phyloP scores from a whole-genome alignment of 2,329 filamentous ascomycete genomes.

The Talaromyces verruculosus region DNA sequence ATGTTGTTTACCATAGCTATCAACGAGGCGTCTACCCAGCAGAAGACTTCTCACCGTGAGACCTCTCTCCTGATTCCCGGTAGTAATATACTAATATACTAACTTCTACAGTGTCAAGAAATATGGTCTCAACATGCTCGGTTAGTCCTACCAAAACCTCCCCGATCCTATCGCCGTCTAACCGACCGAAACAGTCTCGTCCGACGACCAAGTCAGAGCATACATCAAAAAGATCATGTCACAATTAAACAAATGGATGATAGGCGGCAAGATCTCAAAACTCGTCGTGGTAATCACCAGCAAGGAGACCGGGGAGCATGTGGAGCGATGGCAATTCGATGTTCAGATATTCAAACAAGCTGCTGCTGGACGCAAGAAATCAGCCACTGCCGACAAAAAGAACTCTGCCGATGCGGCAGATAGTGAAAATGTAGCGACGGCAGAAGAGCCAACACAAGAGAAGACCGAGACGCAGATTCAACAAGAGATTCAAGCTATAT shows the following conservation, averaged over 20 bases:
- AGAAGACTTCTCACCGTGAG: constrained; percentile 91
- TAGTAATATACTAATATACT: not conserved
- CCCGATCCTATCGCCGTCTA: constrained; percentile 18
- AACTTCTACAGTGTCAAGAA: constrained; percentile 71
- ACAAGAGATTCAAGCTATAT: constrained; percentile 91
- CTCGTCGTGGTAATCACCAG: constrained; percentile 94
- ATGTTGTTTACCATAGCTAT: constrained; percentile 58
- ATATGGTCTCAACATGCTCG: constrained; percentile 97
- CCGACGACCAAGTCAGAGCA: constrained; percentile 96
- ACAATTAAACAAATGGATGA: constrained; percentile 97
- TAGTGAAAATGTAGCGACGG: constrained; percentile 41
- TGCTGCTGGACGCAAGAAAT: constrained; percentile 51
- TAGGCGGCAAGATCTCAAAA: constrained; percentile 93
- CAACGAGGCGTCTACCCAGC: constrained; percentile 82
- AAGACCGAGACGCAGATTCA: constrained; percentile 95
- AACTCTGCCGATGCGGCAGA: constrained; percentile 63
- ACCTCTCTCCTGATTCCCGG: constrained; percentile 21
- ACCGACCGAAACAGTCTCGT: constrained; percentile 63
- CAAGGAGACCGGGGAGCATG: constrained; percentile 94
- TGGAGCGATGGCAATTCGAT: constrained; percentile 98
- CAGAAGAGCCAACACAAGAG: constrained; percentile 46
- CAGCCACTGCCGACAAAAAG: constrained; percentile 45
- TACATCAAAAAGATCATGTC: constrained; percentile 99
- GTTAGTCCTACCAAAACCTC: constrained; percentile 45
- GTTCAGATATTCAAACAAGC: constrained; percentile 59